Conservation (phyloP, 768 basidiomycete genomes). For the Xerocomellus intermedius region DNA sequence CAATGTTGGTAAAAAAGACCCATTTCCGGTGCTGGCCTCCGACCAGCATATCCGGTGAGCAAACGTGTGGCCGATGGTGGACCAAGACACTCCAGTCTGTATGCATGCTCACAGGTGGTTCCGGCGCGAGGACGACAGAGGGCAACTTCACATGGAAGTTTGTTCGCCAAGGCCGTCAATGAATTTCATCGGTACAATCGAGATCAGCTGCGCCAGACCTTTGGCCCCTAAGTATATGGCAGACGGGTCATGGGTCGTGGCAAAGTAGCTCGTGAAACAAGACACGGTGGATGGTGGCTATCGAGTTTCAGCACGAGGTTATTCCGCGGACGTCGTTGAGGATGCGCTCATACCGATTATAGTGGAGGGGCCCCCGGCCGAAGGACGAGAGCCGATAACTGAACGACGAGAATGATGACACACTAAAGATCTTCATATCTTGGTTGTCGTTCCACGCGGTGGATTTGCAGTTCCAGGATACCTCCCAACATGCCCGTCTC, state of each 20-base stretch:
- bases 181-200: too few relatives aligned
- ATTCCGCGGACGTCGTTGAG: background rate
- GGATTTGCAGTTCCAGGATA: background rate
- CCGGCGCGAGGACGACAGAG: background rate
- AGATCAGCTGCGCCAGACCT: too few relatives aligned
- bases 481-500: background rate
- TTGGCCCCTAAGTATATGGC: too few relatives aligned
- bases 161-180: background rate
- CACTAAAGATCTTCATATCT: too few relatives aligned
- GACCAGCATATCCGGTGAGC: background rate
- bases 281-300: background rate
- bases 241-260: too few relatives aligned
- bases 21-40: background rate
- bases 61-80: background rate
- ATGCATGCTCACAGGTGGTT: background rate
- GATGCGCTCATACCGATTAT: background rate
- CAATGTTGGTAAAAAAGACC: background rate
- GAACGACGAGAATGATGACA: too few relatives aligned
- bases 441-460: too few relatives aligned
- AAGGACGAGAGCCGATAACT: too few relatives aligned
- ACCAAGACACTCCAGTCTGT: background rate
- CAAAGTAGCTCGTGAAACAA: background rate
- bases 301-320: background rate
- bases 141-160: background rate
- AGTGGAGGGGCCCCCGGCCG: background rate